phyloP scores from a whole-genome alignment of 345 rosid genomes.

The Populus deltoides region DNA sequence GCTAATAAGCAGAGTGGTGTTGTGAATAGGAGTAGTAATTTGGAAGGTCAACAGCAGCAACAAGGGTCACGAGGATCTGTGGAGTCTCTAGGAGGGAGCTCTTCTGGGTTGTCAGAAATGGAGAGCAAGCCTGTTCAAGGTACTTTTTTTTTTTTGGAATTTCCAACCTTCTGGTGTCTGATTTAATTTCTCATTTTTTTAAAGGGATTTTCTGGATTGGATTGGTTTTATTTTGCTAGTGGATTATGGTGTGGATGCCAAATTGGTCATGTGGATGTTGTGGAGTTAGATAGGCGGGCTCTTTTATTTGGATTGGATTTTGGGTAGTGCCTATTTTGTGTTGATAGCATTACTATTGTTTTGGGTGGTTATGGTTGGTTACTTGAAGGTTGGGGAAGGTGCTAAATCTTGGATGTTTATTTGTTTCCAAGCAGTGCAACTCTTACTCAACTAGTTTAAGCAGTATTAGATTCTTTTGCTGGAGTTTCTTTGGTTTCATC shows the following conservation, averaged over 20 bases:
- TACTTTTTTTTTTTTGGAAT: slow-evolving; percentile 4
- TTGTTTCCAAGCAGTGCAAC: background rate
- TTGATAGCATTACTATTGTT: background rate
- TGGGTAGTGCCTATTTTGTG: background rate
- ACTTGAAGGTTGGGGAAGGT: slow-evolving; percentile 1
- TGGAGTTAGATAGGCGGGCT: background rate
- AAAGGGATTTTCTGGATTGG: background rate
- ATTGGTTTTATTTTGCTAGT: background rate
- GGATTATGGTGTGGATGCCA: background rate
- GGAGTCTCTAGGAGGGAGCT: slow-evolving; percentile 66
- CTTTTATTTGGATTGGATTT: slow-evolving; percentile 1
- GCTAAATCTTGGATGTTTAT: slow-evolving; percentile 5
- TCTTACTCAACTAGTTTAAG: background rate
- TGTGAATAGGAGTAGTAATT: slow-evolving; percentile 19
- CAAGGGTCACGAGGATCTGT: slow-evolving; percentile 48
- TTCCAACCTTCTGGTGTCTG: background rate
- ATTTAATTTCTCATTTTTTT: background rate
- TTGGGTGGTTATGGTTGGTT: background rate
- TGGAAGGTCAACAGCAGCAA: slow-evolving; percentile 13
- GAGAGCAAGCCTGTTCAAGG: slow-evolving; percentile 66
- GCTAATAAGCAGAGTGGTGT: slow-evolving; percentile 12
- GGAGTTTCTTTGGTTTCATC: background rate
- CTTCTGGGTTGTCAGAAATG: slow-evolving; percentile 55
- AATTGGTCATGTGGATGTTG: background rate
- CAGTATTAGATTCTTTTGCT: background rate